These are phyloP conservation scores for Nephelium lappaceum DNA, from an alignment of 345 rosid genomes.

Conservation along the genomic window DNA sequence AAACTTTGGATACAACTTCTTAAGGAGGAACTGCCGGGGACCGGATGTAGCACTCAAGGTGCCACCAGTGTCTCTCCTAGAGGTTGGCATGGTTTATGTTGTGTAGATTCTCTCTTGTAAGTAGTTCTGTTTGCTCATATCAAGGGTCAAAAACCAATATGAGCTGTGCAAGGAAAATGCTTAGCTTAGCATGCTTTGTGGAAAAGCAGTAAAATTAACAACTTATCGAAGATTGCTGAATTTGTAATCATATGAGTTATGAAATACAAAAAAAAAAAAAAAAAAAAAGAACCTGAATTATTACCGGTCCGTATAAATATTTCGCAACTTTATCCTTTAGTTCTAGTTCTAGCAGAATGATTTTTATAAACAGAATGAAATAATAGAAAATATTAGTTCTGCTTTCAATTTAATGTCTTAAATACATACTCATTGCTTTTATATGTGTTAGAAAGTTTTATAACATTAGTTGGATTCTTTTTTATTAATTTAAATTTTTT, in stretches of 20 bases:
- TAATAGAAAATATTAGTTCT: too few relatives aligned
- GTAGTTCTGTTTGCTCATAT: slow-evolving; percentile 11
- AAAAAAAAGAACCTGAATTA: neutral
- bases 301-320: neutral
- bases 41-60: slow-evolving; percentile 90
- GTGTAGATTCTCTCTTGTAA: slow-evolving; percentile 36
- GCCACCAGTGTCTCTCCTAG: slow-evolving; percentile 83
- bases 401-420: too few relatives aligned
- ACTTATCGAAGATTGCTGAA: neutral
- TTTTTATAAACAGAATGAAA: too few relatives aligned
- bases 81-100: slow-evolving; percentile 98
- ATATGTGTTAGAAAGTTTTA: too few relatives aligned
- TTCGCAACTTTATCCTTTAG: neutral
- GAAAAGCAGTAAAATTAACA: neutral
- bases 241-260: neutral
- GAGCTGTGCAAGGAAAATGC: neutral
- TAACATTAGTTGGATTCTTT: too few relatives aligned
- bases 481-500: too few relatives aligned
- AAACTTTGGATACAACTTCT: slow-evolving; percentile 80
- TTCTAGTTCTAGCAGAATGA: neutral
- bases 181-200: neutral
- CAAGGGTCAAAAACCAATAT: neutral
- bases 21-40: slow-evolving; percentile 90
- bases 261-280: neutral
- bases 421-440: too few relatives aligned